These are phyloP conservation scores for Neopestalotiopsis clavispora DNA, from an alignment of 2,329 filamentous ascomycete genomes.

Conservation along the genomic window DNA sequence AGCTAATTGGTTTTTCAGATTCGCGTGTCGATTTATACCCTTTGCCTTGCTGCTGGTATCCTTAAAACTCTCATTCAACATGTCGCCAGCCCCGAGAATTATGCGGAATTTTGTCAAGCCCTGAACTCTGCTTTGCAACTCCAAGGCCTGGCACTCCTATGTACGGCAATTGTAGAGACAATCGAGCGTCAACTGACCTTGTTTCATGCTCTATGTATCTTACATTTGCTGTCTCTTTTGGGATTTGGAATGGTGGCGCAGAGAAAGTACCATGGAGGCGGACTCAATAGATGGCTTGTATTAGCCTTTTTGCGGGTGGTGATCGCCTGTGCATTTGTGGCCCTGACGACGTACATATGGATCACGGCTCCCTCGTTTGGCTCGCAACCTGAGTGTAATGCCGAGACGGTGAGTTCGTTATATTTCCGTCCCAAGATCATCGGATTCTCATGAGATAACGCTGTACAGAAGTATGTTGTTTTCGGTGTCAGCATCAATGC, in stretches of 20 bases:
- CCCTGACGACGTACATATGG: constrained; percentile 24
- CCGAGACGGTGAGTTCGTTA: constrained; percentile 14
- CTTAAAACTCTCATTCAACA: constrained; percentile 23
- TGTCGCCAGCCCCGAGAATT: constrained; percentile 37
- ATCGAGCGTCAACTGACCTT: constrained; percentile 19
- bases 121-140: constrained; percentile 19
- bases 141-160: constrained; percentile 23
- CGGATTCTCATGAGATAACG: neutral
- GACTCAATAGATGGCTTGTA: neutral
- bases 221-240: constrained; percentile 26
- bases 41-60: constrained; percentile 18
- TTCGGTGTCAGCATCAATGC: constrained; percentile 23
- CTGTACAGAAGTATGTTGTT: constrained; percentile 21
- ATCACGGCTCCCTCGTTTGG: constrained; percentile 23
- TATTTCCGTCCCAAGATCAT: neutral
- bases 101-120: constrained; percentile 18
- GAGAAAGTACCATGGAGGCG: constrained; percentile 19
- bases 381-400: constrained; percentile 24
- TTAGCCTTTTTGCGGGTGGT: constrained; percentile 13
- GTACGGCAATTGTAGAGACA: constrained; percentile 22
- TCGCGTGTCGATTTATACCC: constrained; percentile 20
- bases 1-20: constrained; percentile 10
- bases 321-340: constrained; percentile 20
- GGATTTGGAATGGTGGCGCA: constrained; percentile 22
- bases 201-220: constrained; percentile 21